A percentile compares a stretch with the other conserved stretches of the same genome.
Evolutionary conservation across 2,329 filamentous ascomycete genomes (phyloP).

Genomic region (Ophiognomonia clavigignenti-juglandacearum): DNA sequence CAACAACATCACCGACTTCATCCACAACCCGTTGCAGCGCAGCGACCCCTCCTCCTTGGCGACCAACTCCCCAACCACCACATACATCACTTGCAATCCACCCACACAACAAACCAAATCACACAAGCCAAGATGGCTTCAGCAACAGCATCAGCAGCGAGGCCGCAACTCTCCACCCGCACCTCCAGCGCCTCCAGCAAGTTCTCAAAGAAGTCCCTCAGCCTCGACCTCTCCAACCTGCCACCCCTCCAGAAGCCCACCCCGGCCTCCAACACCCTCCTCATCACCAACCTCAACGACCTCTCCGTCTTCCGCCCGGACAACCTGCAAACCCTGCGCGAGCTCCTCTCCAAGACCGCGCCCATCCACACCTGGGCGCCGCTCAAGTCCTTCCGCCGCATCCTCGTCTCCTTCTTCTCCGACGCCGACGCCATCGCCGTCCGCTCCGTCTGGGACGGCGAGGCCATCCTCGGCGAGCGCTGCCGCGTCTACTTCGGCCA

Average conservation of each 20-base stretch:
- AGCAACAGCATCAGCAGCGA: conserved; percentile 16
- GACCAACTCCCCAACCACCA: too few relatives aligned
- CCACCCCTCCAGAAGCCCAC: conserved; percentile 68
- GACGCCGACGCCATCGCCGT: conserved; percentile 66
- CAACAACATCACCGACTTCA: too few relatives aligned
- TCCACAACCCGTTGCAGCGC: too few relatives aligned
- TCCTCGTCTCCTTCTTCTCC: conserved; percentile 73
- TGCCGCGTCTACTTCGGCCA: conserved; percentile 67
- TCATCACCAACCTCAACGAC: conserved; percentile 76
- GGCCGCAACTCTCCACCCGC: conserved; percentile 28
- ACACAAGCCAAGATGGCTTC: conserved; percentile 14
- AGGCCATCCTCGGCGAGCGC: conserved; percentile 64
- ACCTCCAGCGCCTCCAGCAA: conserved; percentile 45
- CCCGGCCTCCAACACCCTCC: conserved; percentile 74
- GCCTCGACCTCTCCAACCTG: conserved; percentile 68
- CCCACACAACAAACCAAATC: conserved; percentile 1
- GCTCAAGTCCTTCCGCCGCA: conserved; percentile 76
- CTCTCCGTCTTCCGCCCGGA: conserved; percentile 68
- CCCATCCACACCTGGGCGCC: conserved; percentile 74
- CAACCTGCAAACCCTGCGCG: conserved; percentile 69
- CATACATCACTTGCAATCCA: too few relatives aligned
- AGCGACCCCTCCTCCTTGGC: too few relatives aligned
- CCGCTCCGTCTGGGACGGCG: conserved; percentile 68
- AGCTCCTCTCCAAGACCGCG: conserved; percentile 65
- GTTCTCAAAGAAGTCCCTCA: conserved; percentile 48